A percentile compares a stretch with the other conserved stretches of the same genome.
Evolutionary conservation across 257 asterid species (phyloP).

Genomic region (Lantana camara): DNA sequence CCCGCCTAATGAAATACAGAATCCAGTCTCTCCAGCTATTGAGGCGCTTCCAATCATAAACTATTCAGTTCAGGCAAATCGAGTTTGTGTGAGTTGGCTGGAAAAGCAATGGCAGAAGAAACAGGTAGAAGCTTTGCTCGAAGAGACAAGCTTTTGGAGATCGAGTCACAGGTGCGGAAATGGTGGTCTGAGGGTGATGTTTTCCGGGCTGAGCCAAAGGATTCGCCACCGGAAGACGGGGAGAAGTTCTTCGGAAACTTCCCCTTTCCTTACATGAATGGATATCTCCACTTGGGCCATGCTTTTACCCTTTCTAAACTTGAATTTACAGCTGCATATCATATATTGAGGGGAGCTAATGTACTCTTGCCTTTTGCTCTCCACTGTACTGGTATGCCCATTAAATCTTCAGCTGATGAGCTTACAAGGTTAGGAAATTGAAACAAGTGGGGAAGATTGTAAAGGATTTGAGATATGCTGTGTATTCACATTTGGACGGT

Average conservation of each 20-base stretch:
- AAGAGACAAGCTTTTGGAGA: conserved; percentile 55
- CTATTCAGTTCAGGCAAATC: too few relatives aligned
- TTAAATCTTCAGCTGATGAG: conserved; percentile 93
- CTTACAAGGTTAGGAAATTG: conserved; percentile 69
- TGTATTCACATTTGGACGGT: conserved; percentile 89
- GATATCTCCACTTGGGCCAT: conserved; percentile 91
- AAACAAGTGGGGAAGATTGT: conserved; percentile 80
- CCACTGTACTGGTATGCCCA: conserved; percentile 97
- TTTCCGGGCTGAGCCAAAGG: conserved; percentile 69
- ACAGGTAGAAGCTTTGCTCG: conserved; percentile 68
- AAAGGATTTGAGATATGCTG: conserved; percentile 74
- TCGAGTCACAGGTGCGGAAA: conserved; percentile 63
- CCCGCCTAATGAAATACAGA: too few relatives aligned
- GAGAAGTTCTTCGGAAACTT: conserved; percentile 90
- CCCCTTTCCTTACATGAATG: conserved; percentile 96
- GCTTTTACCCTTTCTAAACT: conserved; percentile 85
- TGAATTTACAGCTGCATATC: conserved; percentile 92
- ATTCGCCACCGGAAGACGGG: conserved; percentile 60
- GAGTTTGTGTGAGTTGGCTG: conserved; percentile 47
- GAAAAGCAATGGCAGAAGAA: conserved; percentile 65
- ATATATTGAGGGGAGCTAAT: conserved; percentile 82
- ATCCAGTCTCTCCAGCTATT: too few relatives aligned
- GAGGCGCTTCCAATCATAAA: too few relatives aligned
- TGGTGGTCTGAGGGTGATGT: conserved; percentile 79
- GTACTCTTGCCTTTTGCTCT: conserved; percentile 88